These are phyloP conservation scores for Chenopodium berlandieri DNA, from an alignment of 148 eudicot genomes.

Conservation along the genomic window DNA sequence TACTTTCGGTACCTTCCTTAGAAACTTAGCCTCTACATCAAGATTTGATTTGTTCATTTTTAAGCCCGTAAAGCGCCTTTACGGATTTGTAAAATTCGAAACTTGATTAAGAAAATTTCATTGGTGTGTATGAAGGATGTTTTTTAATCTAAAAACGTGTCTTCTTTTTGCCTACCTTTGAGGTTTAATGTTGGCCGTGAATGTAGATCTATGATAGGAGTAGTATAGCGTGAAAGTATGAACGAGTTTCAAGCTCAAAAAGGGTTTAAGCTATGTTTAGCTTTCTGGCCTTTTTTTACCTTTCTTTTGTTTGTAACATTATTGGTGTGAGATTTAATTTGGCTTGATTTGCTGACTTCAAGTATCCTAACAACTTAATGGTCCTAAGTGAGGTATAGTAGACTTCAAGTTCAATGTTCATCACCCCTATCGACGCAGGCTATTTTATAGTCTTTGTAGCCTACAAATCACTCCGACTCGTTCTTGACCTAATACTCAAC, in stretches of 20 bases:
- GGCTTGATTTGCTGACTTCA: background rate
- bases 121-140: background rate
- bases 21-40: constrained; percentile 20
- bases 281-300: background rate
- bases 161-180: constrained; percentile 8
- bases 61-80: background rate
- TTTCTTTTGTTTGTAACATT: background rate
- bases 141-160: background rate
- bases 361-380: background rate
- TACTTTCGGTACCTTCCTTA: constrained; percentile 13
- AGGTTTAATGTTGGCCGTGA: background rate
- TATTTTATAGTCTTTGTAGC: no score
- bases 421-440: background rate
- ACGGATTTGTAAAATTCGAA: background rate
- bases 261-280: background rate
- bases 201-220: background rate
- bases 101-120: background rate
- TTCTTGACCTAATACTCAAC: no score
- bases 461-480: no score
- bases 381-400: background rate
- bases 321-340: background rate
- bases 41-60: constrained; percentile 1
- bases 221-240: background rate
- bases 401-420: background rate
- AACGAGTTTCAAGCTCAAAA: background rate